phyloP scores from a whole-genome alignment of 306 rosid genomes.

The Rosa chinensis region DNA sequence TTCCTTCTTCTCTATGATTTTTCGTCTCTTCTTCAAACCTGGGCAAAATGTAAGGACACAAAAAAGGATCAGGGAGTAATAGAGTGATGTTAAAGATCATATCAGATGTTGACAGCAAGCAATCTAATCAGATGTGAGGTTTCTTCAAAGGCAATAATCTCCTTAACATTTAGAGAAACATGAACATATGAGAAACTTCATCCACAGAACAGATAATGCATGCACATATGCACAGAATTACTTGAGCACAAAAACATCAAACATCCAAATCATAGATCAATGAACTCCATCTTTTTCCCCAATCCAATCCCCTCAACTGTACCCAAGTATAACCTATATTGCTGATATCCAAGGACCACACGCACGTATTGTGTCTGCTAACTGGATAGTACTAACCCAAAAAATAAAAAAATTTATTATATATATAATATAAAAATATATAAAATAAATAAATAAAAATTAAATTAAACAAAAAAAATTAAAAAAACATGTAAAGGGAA shows the following conservation, averaged over 20 bases:
- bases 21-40: constrained; percentile 66
- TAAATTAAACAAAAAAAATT: too few relatives aligned
- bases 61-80: constrained; percentile 18
- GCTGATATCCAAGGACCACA: not conserved
- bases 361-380: not conserved
- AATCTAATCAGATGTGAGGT: not conserved
- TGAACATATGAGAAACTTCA: not conserved
- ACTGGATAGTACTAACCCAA: not conserved
- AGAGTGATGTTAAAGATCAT: not conserved
- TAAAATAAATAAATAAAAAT: not conserved
- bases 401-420: not conserved
- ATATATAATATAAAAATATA: not conserved
- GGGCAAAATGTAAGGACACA: constrained; percentile 20
- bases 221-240: not conserved
- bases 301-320: not conserved
- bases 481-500: not conserved
- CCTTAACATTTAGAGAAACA: not conserved
- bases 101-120: not conserved
- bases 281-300: not conserved
- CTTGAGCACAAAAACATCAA: not conserved
- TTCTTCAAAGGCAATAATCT: not conserved
- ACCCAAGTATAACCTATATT: not conserved
- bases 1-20: constrained; percentile 42
- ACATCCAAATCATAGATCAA: not conserved
- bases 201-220: not conserved